These are phyloP conservation scores for Annulohypoxylon moriforme DNA, from an alignment of 495 filamentous ascomycete species.

Conservation along the genomic window DNA sequence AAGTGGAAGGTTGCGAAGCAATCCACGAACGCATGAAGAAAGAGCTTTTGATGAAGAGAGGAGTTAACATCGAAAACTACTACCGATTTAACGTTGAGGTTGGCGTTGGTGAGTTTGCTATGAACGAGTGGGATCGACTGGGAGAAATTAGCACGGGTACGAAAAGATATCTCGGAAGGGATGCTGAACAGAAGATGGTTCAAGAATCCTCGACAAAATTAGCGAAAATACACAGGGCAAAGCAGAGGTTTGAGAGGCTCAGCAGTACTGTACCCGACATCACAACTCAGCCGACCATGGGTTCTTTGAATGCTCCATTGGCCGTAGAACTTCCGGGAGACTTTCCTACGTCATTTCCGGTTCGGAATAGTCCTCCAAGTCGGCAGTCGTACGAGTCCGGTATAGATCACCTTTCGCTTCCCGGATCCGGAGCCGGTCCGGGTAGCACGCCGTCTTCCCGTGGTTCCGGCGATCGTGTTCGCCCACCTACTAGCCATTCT, in stretches of 20 bases:
- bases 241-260: constrained; percentile 55
- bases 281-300: constrained; percentile 46
- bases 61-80: constrained; percentile 90
- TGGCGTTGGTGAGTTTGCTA: constrained; percentile 96
- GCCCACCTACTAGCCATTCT: constrained; percentile 37
- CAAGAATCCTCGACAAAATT: constrained; percentile 81
- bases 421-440: constrained; percentile 33
- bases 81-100: constrained; percentile 97
- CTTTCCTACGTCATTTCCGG: constrained; percentile 49
- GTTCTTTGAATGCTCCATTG: constrained; percentile 53
- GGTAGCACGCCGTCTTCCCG: constrained; percentile 55
- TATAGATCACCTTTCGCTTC: constrained; percentile 53
- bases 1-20: constrained; percentile 94
- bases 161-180: constrained; percentile 79
- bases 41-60: constrained; percentile 78
- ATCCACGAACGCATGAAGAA: constrained; percentile 86
- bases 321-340: constrained; percentile 63
- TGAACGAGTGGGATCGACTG: constrained; percentile 97
- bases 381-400: constrained; percentile 63
- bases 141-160: constrained; percentile 95
- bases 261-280: constrained; percentile 45
- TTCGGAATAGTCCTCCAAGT: constrained; percentile 49
- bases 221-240: constrained; percentile 81
- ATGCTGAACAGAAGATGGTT: constrained; percentile 79
- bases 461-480: constrained; percentile 55